phyloP scores from a whole-genome alignment of 1,284 basidiomycete species.

The Mycosarcoma mackinlayi region DNA sequence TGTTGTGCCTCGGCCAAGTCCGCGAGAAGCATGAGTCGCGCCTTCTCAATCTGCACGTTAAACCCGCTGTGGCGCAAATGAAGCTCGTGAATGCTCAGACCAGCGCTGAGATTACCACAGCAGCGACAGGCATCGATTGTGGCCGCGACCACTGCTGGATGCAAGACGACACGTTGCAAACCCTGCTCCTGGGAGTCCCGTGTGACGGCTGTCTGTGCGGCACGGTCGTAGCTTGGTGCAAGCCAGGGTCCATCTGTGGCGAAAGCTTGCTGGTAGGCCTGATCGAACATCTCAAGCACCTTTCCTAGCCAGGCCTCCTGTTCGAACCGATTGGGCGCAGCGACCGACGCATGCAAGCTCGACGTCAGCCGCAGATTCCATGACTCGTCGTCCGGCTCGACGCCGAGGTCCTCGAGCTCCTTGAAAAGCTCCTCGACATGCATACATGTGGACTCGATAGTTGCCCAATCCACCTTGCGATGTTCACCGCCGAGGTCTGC shows the following conservation, averaged over 20 bases:
- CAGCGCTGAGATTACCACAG: conserved; percentile 17
- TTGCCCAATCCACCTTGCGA: not conserved
- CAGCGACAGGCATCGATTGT: conserved; percentile 27
- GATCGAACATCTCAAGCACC: conserved; percentile 9
- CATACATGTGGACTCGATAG: not conserved
- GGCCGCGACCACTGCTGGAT: conserved; percentile 17
- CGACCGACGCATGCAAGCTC: conserved; percentile 15
- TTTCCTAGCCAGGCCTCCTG: not conserved
- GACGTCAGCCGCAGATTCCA: conserved; percentile 29
- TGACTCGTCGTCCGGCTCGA: conserved; percentile 28
- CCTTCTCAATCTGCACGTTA: conserved; percentile 17
- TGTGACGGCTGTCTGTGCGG: not conserved
- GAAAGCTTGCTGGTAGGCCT: conserved; percentile 8
- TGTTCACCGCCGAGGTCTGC: not conserved
- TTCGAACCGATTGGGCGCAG: not conserved
- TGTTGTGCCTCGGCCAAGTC: conserved; percentile 13
- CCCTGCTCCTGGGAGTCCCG: not conserved
- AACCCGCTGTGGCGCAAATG: conserved; percentile 10
- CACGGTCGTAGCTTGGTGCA: not conserved
- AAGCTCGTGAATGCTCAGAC: conserved; percentile 18
- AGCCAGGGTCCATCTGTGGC: conserved; percentile 1
- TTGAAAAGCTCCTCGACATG: conserved; percentile 26
- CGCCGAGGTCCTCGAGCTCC: conserved; percentile 27
- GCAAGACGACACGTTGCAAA: conserved; percentile 5
- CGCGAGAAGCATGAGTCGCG: conserved; percentile 19